Base-by-base conservation (phyloP, 495 filamentous ascomycete species). In the Penicillium longicatenatum region DNA sequence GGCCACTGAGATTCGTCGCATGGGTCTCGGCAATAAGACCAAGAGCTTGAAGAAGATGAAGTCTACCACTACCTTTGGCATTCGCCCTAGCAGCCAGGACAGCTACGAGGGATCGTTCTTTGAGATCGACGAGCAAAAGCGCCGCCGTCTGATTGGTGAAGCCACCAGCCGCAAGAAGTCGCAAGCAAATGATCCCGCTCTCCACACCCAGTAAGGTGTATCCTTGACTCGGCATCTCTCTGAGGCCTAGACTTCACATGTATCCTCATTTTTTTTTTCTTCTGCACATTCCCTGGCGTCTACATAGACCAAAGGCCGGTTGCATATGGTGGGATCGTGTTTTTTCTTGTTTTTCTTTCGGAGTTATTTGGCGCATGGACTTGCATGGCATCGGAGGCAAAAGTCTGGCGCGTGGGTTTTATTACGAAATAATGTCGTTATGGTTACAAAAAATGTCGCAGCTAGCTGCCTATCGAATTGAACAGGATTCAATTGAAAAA, bases 1-100 rank as follows among this genome's bases (percentile, higher is more conserved):
- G 35, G 79, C 80, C 2, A 76, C 80, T 26, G 83, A 86, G 55
- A 63, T 89, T 49, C 78, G 78, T 47, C 82, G 79, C 35, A 60
- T 80, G 19, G 70, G 79, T 44, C 63, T 75, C 31, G 47, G 52
- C 37, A 60, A 52, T 35, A 73, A 72, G 48, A 30, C 57, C 17
- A 76, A 73, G 57, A 64, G 64, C 41, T 59, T 80, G 21, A 76
- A 72, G 65, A 82, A 81, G 64, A 81, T 80, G 78, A 79, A 76
- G 52, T 82, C 79, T 3, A 73, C 67, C 16, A 74, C 71, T 49
- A 66, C 73, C 6, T 67, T 80, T 10, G 54, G 52, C 30, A 50
- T 54, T 22, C 71, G 70, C 6, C 60, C 66, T 20, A 67, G 62
- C 19, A 67, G 63, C 52, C 58, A 68, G 50, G 60, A 60, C 2